phyloP scores from a whole-genome alignment of 495 filamentous ascomycete species.

The Penicillium bovifimosum region DNA sequence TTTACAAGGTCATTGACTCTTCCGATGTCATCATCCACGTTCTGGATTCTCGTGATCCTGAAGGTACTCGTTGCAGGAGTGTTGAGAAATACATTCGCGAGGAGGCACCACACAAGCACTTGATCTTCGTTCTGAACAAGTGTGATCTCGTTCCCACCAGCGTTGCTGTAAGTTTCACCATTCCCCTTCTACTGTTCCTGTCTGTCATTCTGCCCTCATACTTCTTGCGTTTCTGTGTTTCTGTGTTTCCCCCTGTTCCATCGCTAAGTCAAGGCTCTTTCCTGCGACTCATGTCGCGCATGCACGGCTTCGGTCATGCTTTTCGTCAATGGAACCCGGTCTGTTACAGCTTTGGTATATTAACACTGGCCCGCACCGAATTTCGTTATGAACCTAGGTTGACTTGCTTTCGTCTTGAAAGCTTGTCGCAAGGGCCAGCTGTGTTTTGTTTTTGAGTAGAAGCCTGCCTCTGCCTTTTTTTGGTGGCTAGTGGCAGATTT shows the following conservation, averaged over 20 bases:
- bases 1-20: conserved; percentile 97
- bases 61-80: conserved; percentile 82
- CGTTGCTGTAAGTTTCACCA: conserved; percentile 74
- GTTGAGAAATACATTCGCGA: conserved; percentile 89
- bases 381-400: conserved; percentile 58
- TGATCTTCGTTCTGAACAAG: conserved; percentile 92
- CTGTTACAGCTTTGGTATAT: conserved; percentile 99
- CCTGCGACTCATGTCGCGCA: conserved; percentile 42
- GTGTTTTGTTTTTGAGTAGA: conserved; percentile 90
- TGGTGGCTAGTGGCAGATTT: conserved; percentile 62
- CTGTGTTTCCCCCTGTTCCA: conserved; percentile 44
- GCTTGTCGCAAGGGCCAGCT: conserved; percentile 50
- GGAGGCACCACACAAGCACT: conserved; percentile 92
- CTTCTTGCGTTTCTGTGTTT: conserved; percentile 13
- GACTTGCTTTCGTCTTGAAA: conserved; percentile 79
- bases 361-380: conserved; percentile 64
- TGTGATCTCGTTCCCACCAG: conserved; percentile 90
- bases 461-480: conserved; percentile 48
- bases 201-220: conserved; percentile 7
- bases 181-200: conserved; percentile 6
- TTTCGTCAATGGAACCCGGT: conserved; percentile 64
- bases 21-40: conserved; percentile 95
- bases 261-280: conserved; percentile 95
- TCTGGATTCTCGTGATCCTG: conserved; percentile 87
- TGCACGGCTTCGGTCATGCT: conserved; percentile 11